phyloP scores from a whole-genome alignment of 305 asterid species.

The Fraxinus angustifolia region DNA sequence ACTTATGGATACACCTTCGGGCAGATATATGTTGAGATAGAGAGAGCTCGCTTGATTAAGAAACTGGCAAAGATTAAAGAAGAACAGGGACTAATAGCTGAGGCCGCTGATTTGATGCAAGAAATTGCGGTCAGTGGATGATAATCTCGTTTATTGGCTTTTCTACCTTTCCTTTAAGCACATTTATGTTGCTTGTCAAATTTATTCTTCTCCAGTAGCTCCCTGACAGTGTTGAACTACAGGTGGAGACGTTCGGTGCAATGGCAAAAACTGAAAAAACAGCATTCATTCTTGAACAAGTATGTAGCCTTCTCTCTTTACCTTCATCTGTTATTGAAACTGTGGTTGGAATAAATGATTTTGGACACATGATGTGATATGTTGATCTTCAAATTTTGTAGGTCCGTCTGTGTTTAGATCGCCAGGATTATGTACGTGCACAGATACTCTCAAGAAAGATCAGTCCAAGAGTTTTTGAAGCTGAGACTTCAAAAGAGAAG shows the following conservation, averaged over 20 bases:
- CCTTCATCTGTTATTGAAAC: neutral
- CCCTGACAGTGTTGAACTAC: conserved; percentile 21
- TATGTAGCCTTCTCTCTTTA: conserved; percentile 24
- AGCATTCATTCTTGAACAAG: conserved; percentile 93
- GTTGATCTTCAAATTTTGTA: conserved; percentile 25
- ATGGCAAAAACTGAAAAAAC: conserved; percentile 99
- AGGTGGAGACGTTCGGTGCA: conserved; percentile 97
- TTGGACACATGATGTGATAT: conserved; percentile 18
- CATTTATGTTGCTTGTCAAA: neutral
- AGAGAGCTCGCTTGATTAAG: conserved; percentile 56
- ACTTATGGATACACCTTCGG: neutral
- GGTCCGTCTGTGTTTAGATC: conserved; percentile 92
- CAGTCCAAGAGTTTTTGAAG: conserved; percentile 90
- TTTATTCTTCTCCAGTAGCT: neutral
- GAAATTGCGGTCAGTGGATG: conserved; percentile 77
- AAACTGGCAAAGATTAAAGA: conserved; percentile 53
- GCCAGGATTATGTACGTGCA: conserved; percentile 87
- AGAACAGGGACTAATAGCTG: conserved; percentile 47
- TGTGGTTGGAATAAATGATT: neutral
- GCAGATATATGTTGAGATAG: conserved; percentile 59
- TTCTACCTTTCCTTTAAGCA: neutral
- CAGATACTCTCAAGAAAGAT: conserved; percentile 94
- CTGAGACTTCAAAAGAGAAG: conserved; percentile 77
- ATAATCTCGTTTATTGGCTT: neutral
- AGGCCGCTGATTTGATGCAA: conserved; percentile 63